Conservation (phyloP, 768 basidiomycete genomes). For the Kwoniella mangroviensis region DNA sequence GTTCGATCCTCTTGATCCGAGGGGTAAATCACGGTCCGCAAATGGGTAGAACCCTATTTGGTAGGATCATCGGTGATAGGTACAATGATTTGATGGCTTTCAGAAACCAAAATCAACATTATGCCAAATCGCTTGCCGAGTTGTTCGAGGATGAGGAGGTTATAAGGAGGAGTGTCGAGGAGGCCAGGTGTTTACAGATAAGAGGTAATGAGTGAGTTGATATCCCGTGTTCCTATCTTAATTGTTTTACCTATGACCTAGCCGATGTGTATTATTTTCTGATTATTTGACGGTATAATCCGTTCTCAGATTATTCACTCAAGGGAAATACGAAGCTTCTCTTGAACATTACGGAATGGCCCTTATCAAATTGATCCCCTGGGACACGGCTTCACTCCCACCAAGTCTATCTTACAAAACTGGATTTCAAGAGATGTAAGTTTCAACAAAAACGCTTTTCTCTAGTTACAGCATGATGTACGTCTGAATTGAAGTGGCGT, state of each 20-base stretch:
- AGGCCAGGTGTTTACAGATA: conserved; percentile 4
- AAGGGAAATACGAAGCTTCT: conserved; percentile 17
- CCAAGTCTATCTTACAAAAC: background rate
- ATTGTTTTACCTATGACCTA: background rate
- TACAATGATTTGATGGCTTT: conserved; percentile 21
- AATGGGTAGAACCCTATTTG: conserved; percentile 16
- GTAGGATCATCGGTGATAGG: conserved; percentile 15
- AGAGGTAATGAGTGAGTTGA: conserved; percentile 17
- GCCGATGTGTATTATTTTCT: background rate
- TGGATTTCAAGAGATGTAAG: conserved; percentile 15
- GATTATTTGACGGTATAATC: no score
- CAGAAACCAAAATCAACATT: background rate
- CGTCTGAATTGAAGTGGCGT: background rate
- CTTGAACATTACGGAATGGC: conserved; percentile 20
- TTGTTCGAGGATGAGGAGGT: conserved; percentile 3
- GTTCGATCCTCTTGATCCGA: conserved; percentile 17
- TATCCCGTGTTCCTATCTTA: background rate
- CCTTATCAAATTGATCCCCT: conserved; percentile 12
- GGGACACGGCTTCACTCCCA: conserved; percentile 1
- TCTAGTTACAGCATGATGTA: background rate
- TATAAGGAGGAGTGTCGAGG: conserved; percentile 7
- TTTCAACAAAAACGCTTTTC: background rate
- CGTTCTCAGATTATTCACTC: conserved; percentile 10
- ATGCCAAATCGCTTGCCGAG: background rate
- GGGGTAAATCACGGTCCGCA: conserved; percentile 13